Conservation (phyloP, 2,329 filamentous ascomycete genomes). For the Grosmannia serpens region DNA sequence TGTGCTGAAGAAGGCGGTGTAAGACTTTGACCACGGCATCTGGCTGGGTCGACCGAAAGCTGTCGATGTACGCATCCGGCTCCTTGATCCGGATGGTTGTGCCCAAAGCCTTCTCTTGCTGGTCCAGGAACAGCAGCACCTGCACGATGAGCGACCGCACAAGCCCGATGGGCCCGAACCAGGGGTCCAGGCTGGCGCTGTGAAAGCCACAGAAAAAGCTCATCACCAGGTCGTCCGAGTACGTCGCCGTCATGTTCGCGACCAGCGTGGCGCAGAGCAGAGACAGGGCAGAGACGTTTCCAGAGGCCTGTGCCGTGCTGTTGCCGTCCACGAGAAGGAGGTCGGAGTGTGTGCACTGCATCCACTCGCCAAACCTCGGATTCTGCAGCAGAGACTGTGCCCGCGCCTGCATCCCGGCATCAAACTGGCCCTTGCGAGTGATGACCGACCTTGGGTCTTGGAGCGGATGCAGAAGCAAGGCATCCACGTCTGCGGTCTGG, state of each 20-base stretch:
- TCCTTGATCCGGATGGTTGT: background rate
- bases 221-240: background rate
- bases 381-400: slow-evolving; percentile 2
- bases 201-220: slow-evolving; percentile 7
- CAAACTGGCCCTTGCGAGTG: background rate
- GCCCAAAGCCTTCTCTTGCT: background rate
- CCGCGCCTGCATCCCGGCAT: background rate
- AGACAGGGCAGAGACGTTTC: slow-evolving; percentile 3
- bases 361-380: background rate
- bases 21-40: background rate
- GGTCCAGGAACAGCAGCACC: background rate
- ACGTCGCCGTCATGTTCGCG: background rate
- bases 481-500: background rate
- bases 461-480: background rate
- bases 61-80: background rate
- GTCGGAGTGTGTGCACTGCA: background rate
- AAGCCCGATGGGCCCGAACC: slow-evolving; percentile 3
- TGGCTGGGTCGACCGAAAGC: background rate
- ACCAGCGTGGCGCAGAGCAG: slow-evolving; percentile 3
- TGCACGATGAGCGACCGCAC: slow-evolving; percentile 16
- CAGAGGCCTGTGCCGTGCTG: background rate
- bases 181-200: background rate
- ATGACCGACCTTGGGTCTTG: background rate
- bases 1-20: background rate
- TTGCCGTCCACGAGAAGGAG: slow-evolving; percentile 8